phyloP scores from a whole-genome alignment of 176 grass and related monocot species.

The Chrysopogon serrulatus region DNA sequence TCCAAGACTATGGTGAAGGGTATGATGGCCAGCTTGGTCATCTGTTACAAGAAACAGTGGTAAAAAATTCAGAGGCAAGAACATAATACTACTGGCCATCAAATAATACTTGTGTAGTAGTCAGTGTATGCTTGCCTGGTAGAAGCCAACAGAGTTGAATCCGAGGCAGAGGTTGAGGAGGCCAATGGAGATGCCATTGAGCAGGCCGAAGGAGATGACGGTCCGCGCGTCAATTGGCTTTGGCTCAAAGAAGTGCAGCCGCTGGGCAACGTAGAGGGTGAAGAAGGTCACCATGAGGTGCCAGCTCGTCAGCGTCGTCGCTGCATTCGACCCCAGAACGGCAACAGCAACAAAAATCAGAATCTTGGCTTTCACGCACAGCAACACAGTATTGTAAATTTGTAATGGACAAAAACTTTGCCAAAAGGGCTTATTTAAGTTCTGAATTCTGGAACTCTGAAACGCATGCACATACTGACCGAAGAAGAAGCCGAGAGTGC shows the following conservation, averaged over 20 bases:
- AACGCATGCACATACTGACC: slow-evolving; percentile 35
- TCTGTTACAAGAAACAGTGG: slow-evolving; percentile 33
- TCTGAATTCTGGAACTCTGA: background rate
- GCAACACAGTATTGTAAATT: too few relatives aligned
- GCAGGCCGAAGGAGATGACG: slow-evolving; percentile 72
- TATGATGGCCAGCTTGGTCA: slow-evolving; percentile 98
- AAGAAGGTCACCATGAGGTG: slow-evolving; percentile 90
- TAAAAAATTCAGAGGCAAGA: background rate
- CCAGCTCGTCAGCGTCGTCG: slow-evolving; percentile 95
- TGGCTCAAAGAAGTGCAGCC: slow-evolving; percentile 78
- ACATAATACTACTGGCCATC: background rate
- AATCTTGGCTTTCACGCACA: background rate
- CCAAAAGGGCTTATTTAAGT: background rate
- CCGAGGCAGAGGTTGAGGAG: slow-evolving; percentile 97
- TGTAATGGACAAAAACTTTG: background rate
- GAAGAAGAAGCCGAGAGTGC: slow-evolving; percentile 72
- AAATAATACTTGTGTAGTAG: background rate
- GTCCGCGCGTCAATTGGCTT: slow-evolving; percentile 72
- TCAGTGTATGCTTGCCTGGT: slow-evolving; percentile 48
- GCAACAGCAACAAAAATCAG: background rate
- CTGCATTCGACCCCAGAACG: slow-evolving; percentile 31
- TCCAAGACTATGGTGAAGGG: slow-evolving; percentile 93
- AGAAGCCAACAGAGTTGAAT: slow-evolving; percentile 98
- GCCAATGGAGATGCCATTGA: slow-evolving; percentile 89
- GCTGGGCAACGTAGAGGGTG: slow-evolving; percentile 79